phyloP scores from a whole-genome alignment of 2,329 filamentous ascomycete species.

The Calonectria pauciramosa region DNA sequence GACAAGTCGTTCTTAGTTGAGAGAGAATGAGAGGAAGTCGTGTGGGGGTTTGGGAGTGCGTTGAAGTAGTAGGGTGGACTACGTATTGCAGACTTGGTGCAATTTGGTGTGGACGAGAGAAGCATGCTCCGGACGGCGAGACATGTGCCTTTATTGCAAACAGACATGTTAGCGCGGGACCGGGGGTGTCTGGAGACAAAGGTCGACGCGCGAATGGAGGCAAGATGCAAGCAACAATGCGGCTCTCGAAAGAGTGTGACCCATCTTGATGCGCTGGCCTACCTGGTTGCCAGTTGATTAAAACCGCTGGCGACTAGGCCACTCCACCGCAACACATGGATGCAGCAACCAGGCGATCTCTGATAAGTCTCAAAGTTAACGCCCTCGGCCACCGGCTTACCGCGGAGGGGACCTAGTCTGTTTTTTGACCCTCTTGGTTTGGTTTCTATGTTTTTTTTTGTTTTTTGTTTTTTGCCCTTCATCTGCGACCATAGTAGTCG shows the following conservation, averaged over 20 bases:
- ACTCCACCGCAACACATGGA: conserved; percentile 67
- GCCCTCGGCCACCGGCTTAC: conserved; percentile 46
- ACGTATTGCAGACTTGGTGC: conserved; percentile 64
- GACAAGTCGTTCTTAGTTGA: conserved; percentile 25
- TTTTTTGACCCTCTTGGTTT: conserved; percentile 31
- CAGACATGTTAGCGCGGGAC: conserved; percentile 65
- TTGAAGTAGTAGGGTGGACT: conserved; percentile 60
- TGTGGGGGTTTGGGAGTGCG: conserved; percentile 43
- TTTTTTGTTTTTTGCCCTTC: conserved; percentile 16
- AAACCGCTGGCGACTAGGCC: conserved; percentile 72
- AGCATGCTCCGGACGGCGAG: conserved; percentile 60
- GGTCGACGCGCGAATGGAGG: conserved; percentile 54
- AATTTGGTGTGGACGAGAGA: conserved; percentile 55
- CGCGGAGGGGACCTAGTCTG: conserved; percentile 42
- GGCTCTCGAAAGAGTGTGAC: conserved; percentile 76
- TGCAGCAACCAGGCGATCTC: conserved; percentile 64
- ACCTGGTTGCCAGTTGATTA: conserved; percentile 85
- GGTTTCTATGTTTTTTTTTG: conserved; percentile 24
- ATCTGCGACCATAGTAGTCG: conserved; percentile 13
- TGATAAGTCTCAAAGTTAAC: conserved; percentile 51
- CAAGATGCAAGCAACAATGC: conserved; percentile 74
- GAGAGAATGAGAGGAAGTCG: conserved; percentile 30
- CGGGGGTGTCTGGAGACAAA: conserved; percentile 60
- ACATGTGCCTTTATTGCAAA: conserved; percentile 76
- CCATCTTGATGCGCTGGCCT: conserved; percentile 93